These are phyloP conservation scores for Vaccinium corymbosum DNA, from an alignment of 148 eudicot genomes.

Conservation along the genomic window DNA sequence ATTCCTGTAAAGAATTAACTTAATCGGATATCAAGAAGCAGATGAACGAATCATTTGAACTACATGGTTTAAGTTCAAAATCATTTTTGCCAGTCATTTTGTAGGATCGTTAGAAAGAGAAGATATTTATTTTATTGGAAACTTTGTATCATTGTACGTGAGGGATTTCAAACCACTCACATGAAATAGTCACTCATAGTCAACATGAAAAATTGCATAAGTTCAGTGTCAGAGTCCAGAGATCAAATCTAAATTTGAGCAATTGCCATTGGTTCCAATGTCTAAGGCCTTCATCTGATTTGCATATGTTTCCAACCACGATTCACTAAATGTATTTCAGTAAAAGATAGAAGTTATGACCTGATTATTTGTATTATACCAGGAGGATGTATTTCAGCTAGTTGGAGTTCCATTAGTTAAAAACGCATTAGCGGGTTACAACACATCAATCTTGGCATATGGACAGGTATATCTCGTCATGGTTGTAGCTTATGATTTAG, in stretches of 20 bases:
- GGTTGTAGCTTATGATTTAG: background rate
- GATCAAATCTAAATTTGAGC: background rate
- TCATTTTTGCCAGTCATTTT: no score
- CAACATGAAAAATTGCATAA: background rate
- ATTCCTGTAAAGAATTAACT: no score
- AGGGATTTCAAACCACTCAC: background rate
- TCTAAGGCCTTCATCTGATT: background rate
- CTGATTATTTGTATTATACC: conserved; percentile 21
- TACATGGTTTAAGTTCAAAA: no score
- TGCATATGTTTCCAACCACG: background rate
- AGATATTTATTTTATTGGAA: background rate
- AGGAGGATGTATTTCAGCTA: conserved; percentile 77
- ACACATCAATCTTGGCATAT: conserved; percentile 80
- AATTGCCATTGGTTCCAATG: background rate
- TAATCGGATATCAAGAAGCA: no score
- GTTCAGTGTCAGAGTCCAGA: background rate
- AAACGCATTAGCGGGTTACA: conserved; percentile 87
- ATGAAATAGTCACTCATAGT: background rate
- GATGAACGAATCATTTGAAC: no score
- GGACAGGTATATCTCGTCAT: conserved; percentile 60
- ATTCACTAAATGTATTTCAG: background rate
- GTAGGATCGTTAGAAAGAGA: no score
- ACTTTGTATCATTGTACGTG: background rate
- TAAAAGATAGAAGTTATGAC: background rate
- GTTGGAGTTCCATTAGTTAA: conserved; percentile 84